Percentiles rank a stretch among this genome's conserved stretches.
phyloP scores from a whole-genome alignment of 345 rosid genomes.

The Nasturtium officinale region DNA sequence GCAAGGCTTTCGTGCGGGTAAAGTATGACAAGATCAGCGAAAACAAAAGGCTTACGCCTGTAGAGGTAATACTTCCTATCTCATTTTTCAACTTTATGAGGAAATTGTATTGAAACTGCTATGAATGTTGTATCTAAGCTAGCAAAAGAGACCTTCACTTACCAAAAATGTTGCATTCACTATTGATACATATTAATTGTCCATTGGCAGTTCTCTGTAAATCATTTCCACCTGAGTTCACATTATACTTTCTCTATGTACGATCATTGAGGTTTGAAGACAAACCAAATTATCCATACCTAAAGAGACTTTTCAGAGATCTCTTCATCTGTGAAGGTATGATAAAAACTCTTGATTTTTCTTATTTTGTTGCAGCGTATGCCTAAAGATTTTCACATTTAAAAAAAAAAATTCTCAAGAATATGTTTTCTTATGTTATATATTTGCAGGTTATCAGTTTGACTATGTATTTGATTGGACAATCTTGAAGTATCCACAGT shows the following conservation, averaged over 20 bases:
- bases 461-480: conserved; percentile 99
- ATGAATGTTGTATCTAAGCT: neutral
- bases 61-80: conserved; percentile 61
- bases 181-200: neutral
- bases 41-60: conserved; percentile 91
- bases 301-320: conserved; percentile 94
- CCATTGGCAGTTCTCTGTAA: conserved; percentile 75
- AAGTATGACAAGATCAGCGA: conserved; percentile 97
- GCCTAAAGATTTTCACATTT: neutral
- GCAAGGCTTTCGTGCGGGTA: conserved; percentile 97
- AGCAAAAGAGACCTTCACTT: conserved; percentile 1
- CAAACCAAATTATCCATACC: conserved; percentile 94
- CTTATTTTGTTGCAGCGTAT: neutral
- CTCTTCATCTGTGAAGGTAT: conserved; percentile 91
- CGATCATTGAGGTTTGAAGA: conserved; percentile 95
- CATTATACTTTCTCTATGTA: conserved; percentile 91
- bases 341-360: neutral
- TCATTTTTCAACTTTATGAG: neutral
- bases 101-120: neutral
- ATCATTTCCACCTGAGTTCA: conserved; percentile 87
- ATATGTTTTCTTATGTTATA: neutral
- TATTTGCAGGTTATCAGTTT: conserved; percentile 82
- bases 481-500: conserved; percentile 85
- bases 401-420: neutral
- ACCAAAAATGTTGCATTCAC: conserved; percentile 5